Percentiles rank a stretch among this genome's conserved stretches.
phyloP scores from a whole-genome alignment of 352 stramenopile species.

The Globisporangium sylvaticum region DNA sequence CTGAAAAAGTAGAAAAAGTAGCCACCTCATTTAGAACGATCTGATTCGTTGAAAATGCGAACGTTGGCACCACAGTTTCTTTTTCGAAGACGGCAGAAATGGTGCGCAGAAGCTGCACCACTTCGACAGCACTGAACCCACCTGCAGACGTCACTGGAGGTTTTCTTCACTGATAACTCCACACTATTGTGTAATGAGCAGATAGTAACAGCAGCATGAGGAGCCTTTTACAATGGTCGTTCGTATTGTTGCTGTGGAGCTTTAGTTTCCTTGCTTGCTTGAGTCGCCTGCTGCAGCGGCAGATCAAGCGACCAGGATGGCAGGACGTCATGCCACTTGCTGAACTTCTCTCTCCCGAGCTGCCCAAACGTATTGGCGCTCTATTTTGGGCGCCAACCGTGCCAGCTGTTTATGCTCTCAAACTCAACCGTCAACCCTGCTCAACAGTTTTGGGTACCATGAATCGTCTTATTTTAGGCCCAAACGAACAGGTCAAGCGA shows the following conservation, averaged over 20 bases:
- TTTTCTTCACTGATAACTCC: too few relatives aligned
- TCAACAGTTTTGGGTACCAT: neutral
- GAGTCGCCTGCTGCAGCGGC: too few relatives aligned
- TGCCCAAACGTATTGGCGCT: neutral
- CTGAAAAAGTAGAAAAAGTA: conserved; percentile 11
- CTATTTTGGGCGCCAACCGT: too few relatives aligned
- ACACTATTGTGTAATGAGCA: too few relatives aligned
- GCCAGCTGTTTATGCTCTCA: too few relatives aligned
- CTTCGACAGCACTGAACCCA: too few relatives aligned
- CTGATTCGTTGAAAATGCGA: neutral
- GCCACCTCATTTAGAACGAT: neutral
- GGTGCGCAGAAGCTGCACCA: neutral
- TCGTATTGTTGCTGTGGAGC: too few relatives aligned
- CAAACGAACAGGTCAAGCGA: neutral
- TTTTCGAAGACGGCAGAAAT: neutral
- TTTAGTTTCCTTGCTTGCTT: too few relatives aligned
- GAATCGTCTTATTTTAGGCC: neutral
- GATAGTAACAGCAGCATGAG: too few relatives aligned
- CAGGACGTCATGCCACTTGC: neutral
- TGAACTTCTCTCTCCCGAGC: neutral
- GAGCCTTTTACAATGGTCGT: too few relatives aligned
- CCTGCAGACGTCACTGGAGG: too few relatives aligned
- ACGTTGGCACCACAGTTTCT: neutral
- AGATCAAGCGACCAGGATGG: too few relatives aligned
- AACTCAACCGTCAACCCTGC: neutral